Evolutionary conservation across 2,329 filamentous ascomycete species (phyloP).

Genomic region (Neopestalotiopsis sp.): DNA sequence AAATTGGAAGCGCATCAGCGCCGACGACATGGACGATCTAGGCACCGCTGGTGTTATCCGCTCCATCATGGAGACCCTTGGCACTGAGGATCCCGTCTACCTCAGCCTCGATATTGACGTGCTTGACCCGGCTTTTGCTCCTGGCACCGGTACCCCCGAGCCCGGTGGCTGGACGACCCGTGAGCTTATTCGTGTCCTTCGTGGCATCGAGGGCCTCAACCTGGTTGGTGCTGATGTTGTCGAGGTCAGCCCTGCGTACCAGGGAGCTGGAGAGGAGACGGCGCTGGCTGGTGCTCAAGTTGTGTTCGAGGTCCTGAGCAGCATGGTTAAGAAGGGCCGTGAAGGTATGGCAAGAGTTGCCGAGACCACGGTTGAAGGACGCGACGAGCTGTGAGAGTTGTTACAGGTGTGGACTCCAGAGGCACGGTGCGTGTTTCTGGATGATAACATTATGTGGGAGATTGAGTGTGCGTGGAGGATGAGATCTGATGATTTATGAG

Average conservation of each 20-base stretch:
- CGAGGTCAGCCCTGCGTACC: conserved; percentile 86
- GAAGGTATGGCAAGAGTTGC: conserved; percentile 32
- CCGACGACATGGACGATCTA: conserved; percentile 87
- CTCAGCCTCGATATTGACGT: conserved; percentile 80
- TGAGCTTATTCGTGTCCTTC: conserved; percentile 82
- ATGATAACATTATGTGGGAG: not conserved
- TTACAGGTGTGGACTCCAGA: not conserved
- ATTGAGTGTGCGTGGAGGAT: no score
- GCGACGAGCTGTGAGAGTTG: conserved; percentile 16
- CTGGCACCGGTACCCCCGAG: conserved; percentile 87
- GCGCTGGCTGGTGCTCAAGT: conserved; percentile 84
- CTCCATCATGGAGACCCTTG: conserved; percentile 73
- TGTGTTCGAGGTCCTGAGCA: conserved; percentile 84
- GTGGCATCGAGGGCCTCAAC: conserved; percentile 83
- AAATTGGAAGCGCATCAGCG: conserved; percentile 80
- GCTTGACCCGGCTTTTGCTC: conserved; percentile 69
- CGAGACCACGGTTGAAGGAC: conserved; percentile 26
- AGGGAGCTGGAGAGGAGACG: conserved; percentile 80
- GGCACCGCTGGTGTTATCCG: conserved; percentile 74
- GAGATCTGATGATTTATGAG: no score
- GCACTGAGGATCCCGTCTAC: conserved; percentile 79
- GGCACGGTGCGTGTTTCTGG: not conserved
- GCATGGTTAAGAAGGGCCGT: conserved; percentile 65
- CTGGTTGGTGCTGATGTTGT: conserved; percentile 90
- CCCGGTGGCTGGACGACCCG: conserved; percentile 90